Conservation (phyloP, 768 basidiomycete genomes). For the Tephrocybe sp. region DNA sequence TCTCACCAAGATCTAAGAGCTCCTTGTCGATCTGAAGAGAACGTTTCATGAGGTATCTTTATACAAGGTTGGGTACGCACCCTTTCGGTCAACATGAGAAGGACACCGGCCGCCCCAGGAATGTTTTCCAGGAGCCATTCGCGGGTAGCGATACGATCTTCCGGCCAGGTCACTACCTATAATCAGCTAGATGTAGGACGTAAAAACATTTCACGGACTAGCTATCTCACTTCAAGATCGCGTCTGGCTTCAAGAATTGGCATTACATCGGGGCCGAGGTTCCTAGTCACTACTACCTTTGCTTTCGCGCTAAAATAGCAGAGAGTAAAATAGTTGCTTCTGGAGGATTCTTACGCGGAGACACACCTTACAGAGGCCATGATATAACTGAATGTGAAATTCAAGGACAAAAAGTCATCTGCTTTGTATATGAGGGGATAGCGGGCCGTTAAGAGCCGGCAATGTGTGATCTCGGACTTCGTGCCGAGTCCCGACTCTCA, state of each 20-base stretch:
- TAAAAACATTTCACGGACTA: not conserved
- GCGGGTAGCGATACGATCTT: constrained; percentile 57
- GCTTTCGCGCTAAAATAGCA: not conserved
- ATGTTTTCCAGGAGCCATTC: constrained; percentile 76
- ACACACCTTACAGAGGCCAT: constrained; percentile 9
- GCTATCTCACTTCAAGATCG: constrained; percentile 51
- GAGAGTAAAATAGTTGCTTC: too few species aligned
- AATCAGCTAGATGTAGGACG: constrained; percentile 24
- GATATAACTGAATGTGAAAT: too few species aligned
- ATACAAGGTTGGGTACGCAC: constrained; percentile 31
- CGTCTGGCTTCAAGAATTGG: constrained; percentile 45
- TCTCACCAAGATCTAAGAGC: constrained; percentile 57
- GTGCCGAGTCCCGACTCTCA: too few species aligned
- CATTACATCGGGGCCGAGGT: constrained; percentile 67
- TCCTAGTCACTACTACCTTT: constrained; percentile 54
- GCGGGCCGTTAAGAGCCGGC: too few species aligned
- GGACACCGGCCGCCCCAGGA: constrained; percentile 59
- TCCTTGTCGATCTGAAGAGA: constrained; percentile 66
- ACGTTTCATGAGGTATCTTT: not conserved
- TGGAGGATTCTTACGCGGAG: too few species aligned
- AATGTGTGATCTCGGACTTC: too few species aligned
- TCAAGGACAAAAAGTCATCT: too few species aligned
- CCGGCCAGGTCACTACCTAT: constrained; percentile 36
- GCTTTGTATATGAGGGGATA: too few species aligned
- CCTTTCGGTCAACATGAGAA: constrained; percentile 72